Conservation (phyloP, 2,329 filamentous ascomycete species). For the Didymella exigua region DNA sequence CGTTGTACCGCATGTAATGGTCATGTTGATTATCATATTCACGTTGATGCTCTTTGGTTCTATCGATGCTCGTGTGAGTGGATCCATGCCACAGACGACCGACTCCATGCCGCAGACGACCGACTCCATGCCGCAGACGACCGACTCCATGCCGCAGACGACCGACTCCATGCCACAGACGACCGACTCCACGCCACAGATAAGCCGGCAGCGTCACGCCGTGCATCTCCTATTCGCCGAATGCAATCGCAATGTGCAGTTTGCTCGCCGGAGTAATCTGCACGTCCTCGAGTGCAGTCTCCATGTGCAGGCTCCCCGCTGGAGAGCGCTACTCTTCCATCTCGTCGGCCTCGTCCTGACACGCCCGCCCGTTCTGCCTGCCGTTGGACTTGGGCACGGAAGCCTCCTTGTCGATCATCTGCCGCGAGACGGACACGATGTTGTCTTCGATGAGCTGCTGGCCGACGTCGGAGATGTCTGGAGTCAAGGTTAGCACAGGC, state of each 20-base stretch:
- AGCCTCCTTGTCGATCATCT: conserved; percentile 99
- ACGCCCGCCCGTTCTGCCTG: conserved; percentile 35
- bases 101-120: too few species aligned
- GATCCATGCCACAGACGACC: too few species aligned
- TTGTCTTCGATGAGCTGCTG: conserved; percentile 99
- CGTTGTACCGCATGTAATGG: neutral
- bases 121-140: too few species aligned
- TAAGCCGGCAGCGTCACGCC: too few species aligned
- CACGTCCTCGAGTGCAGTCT: neutral
- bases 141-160: too few species aligned
- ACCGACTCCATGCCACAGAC: too few species aligned
- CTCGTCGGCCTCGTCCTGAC: conserved; percentile 41
- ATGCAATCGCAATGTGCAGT: conserved; percentile 9
- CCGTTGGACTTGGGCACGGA: conserved; percentile 70
- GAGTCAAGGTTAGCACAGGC: conserved; percentile 23
- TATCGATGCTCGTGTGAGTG: neutral
- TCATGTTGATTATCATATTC: conserved; percentile 18
- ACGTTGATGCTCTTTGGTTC: conserved; percentile 13
- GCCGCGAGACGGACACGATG: conserved; percentile 95
- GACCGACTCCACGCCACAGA: too few species aligned
- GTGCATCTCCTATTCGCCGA: too few species aligned
- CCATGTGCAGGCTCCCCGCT: conserved; percentile 9
- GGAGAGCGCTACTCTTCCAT: conserved; percentile 39
- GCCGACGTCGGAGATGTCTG: conserved; percentile 89
- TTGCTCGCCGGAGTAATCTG: conserved; percentile 1